Evolutionary conservation across 1,139 yeast species (phyloP).

Genomic region (Yamadazyma songkhlaensis): DNA sequence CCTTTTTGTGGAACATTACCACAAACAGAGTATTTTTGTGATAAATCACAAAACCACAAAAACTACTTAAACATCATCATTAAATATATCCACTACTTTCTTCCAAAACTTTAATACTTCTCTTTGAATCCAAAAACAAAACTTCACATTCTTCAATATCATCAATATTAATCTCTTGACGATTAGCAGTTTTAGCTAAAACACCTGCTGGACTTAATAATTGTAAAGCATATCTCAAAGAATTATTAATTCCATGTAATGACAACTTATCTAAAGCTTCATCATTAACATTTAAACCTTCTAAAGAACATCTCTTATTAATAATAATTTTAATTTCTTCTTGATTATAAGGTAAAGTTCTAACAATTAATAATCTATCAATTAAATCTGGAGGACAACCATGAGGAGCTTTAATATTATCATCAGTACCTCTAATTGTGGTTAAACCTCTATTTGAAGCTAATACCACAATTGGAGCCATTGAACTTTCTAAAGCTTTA

Average conservation of each 20-base stretch:
- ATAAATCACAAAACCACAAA: no score
- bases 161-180: slow-evolving; percentile 61
- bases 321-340: slow-evolving; percentile 84
- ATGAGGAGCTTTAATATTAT: slow-evolving; percentile 78
- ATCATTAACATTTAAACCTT: slow-evolving; percentile 58
- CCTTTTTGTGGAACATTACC: no score
- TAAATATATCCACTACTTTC: slow-evolving; percentile 47
- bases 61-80: not conserved
- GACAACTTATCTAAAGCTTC: slow-evolving; percentile 77
- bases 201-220: slow-evolving; percentile 88
- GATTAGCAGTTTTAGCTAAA: slow-evolving; percentile 69
- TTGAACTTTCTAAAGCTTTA: slow-evolving; percentile 85
- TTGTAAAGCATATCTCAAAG: slow-evolving; percentile 89
- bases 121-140: slow-evolving; percentile 82
- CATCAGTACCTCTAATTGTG: slow-evolving; percentile 88
- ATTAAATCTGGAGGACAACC: slow-evolving; percentile 95
- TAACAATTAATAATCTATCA: slow-evolving; percentile 85
- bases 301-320: slow-evolving; percentile 76
- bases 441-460: slow-evolving; percentile 96
- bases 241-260: slow-evolving; percentile 65
- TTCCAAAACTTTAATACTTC: slow-evolving; percentile 79
- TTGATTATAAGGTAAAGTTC: slow-evolving; percentile 81
- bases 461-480: slow-evolving; percentile 91
- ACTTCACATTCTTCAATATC: slow-evolving; percentile 87
- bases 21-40: not conserved